These are phyloP conservation scores for Bipolaris cookei DNA, from an alignment of 2,329 filamentous ascomycete genomes.

Conservation along the genomic window DNA sequence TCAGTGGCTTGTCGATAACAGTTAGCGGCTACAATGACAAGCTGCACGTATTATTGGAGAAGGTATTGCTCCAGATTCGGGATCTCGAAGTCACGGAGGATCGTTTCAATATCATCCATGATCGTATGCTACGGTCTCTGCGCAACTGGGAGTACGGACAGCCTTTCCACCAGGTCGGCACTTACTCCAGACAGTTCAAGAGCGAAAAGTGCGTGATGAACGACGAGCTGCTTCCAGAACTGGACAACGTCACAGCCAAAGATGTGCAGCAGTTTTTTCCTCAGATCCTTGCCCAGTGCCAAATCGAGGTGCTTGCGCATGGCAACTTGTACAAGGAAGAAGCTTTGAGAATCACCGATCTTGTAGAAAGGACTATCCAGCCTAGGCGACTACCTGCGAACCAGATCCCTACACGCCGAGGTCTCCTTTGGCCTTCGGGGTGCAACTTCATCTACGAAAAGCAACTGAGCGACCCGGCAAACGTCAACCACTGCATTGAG, in stretches of 20 bases:
- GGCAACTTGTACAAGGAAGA: slow-evolving; percentile 96
- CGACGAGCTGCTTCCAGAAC: slow-evolving; percentile 78
- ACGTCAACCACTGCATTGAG: slow-evolving; percentile 68
- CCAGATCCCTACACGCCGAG: slow-evolving; percentile 81
- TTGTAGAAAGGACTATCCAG: slow-evolving; percentile 79
- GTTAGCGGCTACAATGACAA: slow-evolving; percentile 97
- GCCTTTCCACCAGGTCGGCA: slow-evolving; percentile 85
- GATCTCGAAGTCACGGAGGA: slow-evolving; percentile 85
- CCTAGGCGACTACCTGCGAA: slow-evolving; percentile 74
- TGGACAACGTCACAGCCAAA: slow-evolving; percentile 74
- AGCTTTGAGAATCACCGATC: slow-evolving; percentile 80
- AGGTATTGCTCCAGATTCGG: slow-evolving; percentile 82
- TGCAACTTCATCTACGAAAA: slow-evolving; percentile 85
- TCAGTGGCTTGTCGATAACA: slow-evolving; percentile 75
- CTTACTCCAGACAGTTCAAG: slow-evolving; percentile 81
- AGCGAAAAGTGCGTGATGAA: slow-evolving; percentile 78
- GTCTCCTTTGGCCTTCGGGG: slow-evolving; percentile 77
- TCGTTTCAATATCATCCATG: slow-evolving; percentile 89
- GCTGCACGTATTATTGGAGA: slow-evolving; percentile 85
- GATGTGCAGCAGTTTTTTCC: slow-evolving; percentile 79
- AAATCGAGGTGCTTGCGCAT: slow-evolving; percentile 86
- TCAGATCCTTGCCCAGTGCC: slow-evolving; percentile 79
- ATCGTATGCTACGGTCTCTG: slow-evolving; percentile 76
- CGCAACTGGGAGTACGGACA: slow-evolving; percentile 88
- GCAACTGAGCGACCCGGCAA: slow-evolving; percentile 81